Evolutionary conservation across 106 monocot genomes (phyloP).

Genomic region (Agapanthus africanus): DNA sequence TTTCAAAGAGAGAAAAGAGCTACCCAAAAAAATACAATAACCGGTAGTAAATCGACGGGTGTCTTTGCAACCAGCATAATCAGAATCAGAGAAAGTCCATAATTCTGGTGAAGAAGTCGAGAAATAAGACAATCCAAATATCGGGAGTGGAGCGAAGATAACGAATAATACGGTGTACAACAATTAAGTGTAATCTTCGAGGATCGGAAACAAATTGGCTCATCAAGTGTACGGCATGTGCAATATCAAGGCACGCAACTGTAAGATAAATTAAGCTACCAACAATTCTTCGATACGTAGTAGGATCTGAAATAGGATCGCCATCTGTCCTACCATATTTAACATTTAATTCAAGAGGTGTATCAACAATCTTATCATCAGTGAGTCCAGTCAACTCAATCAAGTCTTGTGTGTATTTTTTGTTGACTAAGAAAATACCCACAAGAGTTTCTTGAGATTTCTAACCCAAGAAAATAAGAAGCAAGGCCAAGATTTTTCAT

Average conservation of each 20-base stretch:
- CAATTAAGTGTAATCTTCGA: conserved; percentile 7
- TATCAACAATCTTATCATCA: not conserved
- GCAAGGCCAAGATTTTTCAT: conserved; percentile 26
- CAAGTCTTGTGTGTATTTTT: conserved; percentile 14
- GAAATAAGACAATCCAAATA: not conserved
- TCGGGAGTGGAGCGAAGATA: conserved; percentile 19
- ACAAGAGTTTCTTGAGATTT: conserved; percentile 1
- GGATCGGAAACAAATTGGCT: conserved; percentile 19
- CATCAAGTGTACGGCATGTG: conserved; percentile 17
- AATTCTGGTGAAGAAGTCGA: not conserved
- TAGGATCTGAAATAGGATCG: conserved; percentile 13
- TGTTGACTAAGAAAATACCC: conserved; percentile 21
- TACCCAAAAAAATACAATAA: not conserved
- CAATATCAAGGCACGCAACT: not conserved
- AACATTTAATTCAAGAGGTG: not conserved
- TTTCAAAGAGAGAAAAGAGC: no score
- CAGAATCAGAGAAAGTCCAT: not conserved
- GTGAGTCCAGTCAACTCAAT: not conserved
- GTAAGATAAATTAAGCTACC: conserved; percentile 19
- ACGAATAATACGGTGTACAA: conserved; percentile 13
- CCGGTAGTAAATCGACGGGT: not conserved
- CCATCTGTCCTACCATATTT: not conserved
- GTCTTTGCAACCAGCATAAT: conserved; percentile 5
- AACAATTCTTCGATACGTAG: conserved; percentile 12
- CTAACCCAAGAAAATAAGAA: conserved; percentile 18